A percentile compares a stretch with the other conserved stretches of the same genome.
Evolutionary conservation across 306 rosid genomes (phyloP).

Genomic region (Vicia faba): DNA sequence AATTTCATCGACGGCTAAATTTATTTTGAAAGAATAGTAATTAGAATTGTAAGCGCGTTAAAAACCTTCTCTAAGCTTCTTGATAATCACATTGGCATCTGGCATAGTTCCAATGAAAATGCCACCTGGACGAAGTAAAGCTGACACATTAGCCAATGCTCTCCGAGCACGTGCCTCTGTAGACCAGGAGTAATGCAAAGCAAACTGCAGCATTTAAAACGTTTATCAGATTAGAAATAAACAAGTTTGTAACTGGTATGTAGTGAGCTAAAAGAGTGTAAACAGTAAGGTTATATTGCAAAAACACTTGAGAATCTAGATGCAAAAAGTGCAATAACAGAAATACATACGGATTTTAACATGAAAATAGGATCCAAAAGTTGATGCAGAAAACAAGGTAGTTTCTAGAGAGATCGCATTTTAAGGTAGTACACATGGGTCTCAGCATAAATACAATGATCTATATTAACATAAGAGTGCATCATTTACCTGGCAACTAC

Average conservation of each 20-base stretch:
- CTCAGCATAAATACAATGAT: slow-evolving; percentile 13
- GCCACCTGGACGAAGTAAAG: slow-evolving; percentile 98
- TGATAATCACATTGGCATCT: slow-evolving; percentile 90
- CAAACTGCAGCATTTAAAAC: slow-evolving; percentile 46
- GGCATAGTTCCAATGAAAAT: slow-evolving; percentile 97
- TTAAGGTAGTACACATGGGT: background rate
- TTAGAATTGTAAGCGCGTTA: background rate
- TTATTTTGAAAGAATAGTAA: slow-evolving; percentile 25
- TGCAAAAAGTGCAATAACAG: slow-evolving; percentile 3
- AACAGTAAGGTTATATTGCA: background rate
- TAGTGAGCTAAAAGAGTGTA: background rate
- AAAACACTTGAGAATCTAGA: background rate
- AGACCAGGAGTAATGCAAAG: slow-evolving; percentile 74
- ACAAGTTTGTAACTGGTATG: slow-evolving; percentile 5
- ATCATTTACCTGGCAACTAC: slow-evolving; percentile 84
- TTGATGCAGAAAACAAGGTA: slow-evolving; percentile 16
- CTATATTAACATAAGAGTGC: slow-evolving; percentile 20
- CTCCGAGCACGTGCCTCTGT: slow-evolving; percentile 96
- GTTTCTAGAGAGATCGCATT: slow-evolving; percentile 10
- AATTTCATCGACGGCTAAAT: slow-evolving; percentile 12
- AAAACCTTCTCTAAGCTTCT: slow-evolving; percentile 91
- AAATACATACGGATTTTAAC: slow-evolving; percentile 15
- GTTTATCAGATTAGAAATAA: slow-evolving; percentile 21
- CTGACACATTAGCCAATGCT: slow-evolving; percentile 89
- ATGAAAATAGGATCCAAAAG: slow-evolving; percentile 7